Base-by-base conservation (phyloP, 129 eudicot species). In the Saposhnikovia divaricata region DNA sequence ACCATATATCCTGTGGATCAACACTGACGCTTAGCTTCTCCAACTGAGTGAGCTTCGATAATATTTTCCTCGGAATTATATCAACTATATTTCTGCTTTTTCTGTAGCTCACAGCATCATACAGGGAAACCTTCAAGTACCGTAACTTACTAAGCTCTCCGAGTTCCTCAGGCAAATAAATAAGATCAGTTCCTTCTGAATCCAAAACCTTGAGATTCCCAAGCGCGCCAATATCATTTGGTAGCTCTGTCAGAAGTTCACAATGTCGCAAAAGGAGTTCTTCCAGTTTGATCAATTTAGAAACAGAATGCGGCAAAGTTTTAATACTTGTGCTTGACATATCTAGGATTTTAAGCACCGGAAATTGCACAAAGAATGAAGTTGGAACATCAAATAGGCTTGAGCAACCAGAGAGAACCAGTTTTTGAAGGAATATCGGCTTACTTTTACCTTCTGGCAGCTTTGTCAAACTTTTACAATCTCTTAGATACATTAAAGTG, bases 11-110 rank as follows among this genome's bases (percentile, higher is more conserved):
- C n/a, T 76, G 80, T 0, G 82, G 82, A 80, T 74, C 47, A 38
- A 86, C 84, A 80, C 47, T n/a, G 37, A 86, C 77, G 82, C 84
- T 82, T 42, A 86, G 78, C 65, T 86, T 80, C 71, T 77, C 77
- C 45, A 86, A 80, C 44, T 80, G 77, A 19, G 59, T 76, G 73
- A 86, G 82, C 69, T 80, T 80, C 18, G 81, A 82, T 47, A 86
- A 48, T 55, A 27, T 76, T 76, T 0, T 76, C 55, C 86, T 80
- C 12, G 89, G 86, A 21, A 82, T 47, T 76, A 74, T 71, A 15
- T 51, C 39, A 38, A 76, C 78, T 48, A 76, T 38, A 25, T 76
- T 65, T 25, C 6, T 70, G 34, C 69, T 61, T 15, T 39, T 75
- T 77, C 47, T 57, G 46, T 71, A 48, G 28, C 83, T 80, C 61